Evolutionary conservation across 805 yeast genomes (phyloP).

Genomic region (Yamadazyma laniorum): DNA sequence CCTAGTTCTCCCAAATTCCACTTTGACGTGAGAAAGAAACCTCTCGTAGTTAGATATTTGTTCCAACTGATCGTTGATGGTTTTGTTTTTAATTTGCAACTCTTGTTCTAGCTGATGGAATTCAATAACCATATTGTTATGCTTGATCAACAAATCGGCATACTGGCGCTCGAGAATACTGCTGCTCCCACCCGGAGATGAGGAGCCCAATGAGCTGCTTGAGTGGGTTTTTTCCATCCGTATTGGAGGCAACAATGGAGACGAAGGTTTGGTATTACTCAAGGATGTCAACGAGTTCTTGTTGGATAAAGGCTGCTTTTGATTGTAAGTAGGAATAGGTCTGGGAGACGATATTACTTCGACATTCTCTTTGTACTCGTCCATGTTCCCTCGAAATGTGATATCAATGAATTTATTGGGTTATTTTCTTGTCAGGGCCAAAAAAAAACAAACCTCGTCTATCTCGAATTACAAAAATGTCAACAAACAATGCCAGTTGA

Average conservation of each 20-base stretch:
- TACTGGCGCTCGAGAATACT: conserved; percentile 19
- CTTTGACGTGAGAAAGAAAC: conserved; percentile 22
- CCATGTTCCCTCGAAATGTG: conserved; percentile 6
- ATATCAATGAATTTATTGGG: too few relatives aligned
- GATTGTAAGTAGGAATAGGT: not conserved
- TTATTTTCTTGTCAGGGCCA: too few relatives aligned
- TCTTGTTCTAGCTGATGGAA: conserved; percentile 32
- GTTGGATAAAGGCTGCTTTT: conserved; percentile 5
- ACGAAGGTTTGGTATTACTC: conserved; percentile 2
- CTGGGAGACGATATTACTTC: conserved; percentile 4
- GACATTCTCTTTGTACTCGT: conserved; percentile 9
- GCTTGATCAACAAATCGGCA: conserved; percentile 31
- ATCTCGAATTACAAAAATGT: too few relatives aligned
- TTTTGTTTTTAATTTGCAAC: conserved; percentile 20
- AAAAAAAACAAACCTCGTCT: not conserved
- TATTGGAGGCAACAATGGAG: conserved; percentile 11
- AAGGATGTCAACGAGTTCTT: conserved; percentile 10
- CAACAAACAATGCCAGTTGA: too few relatives aligned
- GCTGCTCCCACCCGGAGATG: not conserved
- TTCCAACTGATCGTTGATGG: conserved; percentile 27
- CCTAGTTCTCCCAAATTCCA: conserved; percentile 26
- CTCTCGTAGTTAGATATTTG: conserved; percentile 27
- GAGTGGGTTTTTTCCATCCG: conserved; percentile 8
- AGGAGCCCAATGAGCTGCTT: not conserved
- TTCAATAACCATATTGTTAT: conserved; percentile 25